A percentile compares a stretch with the other conserved stretches of the same genome.
Evolutionary conservation across 768 basidiomycete genomes (phyloP).

Genomic region (Tricholoma hemisulphureum): DNA sequence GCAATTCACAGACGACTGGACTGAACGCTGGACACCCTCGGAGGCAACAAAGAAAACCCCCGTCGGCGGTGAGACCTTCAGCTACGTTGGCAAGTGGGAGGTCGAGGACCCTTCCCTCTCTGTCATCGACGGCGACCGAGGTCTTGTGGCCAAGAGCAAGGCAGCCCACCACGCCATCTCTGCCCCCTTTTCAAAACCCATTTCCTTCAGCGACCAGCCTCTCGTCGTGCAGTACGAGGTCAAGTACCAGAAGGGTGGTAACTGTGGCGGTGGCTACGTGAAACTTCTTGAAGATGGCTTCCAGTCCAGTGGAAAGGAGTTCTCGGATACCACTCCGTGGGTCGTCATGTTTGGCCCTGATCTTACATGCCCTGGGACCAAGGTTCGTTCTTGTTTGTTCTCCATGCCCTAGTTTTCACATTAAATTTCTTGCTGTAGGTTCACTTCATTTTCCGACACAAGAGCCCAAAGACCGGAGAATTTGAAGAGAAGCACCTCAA

Average conservation of each 20-base stretch:
- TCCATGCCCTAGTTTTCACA: not conserved
- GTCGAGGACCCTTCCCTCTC: constrained; percentile 84
- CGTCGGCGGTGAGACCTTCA: constrained; percentile 93
- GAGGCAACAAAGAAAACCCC: constrained; percentile 98
- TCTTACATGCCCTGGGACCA: constrained; percentile 87
- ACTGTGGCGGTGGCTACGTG: constrained; percentile 98
- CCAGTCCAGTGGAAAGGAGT: constrained; percentile 91
- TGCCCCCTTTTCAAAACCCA: constrained; percentile 74
- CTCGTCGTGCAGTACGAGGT: constrained; percentile 98
- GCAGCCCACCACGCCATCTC: constrained; percentile 99
- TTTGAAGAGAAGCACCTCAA: constrained; percentile 96
- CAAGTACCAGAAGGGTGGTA: constrained; percentile 98
- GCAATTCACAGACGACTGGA: constrained; percentile 92
- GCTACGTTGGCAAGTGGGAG: constrained; percentile 96
- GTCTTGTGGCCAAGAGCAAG: constrained; percentile 93
- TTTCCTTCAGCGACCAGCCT: constrained; percentile 81
- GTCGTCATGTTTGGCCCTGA: constrained; percentile 98
- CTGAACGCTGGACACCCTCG: constrained; percentile 92
- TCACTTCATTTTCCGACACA: constrained; percentile 99
- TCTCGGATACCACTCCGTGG: constrained; percentile 92
- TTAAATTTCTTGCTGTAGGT: constrained; percentile 46
- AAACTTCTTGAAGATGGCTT: constrained; percentile 94
- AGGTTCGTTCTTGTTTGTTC: constrained; percentile 59
- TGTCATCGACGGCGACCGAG: constrained; percentile 82
- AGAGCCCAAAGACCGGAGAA: constrained; percentile 89